Percentiles rank a stretch among this genome's conserved stretches.
Conservation (phyloP, 75 land plant genomes). For the Picea glauca region DNA sequence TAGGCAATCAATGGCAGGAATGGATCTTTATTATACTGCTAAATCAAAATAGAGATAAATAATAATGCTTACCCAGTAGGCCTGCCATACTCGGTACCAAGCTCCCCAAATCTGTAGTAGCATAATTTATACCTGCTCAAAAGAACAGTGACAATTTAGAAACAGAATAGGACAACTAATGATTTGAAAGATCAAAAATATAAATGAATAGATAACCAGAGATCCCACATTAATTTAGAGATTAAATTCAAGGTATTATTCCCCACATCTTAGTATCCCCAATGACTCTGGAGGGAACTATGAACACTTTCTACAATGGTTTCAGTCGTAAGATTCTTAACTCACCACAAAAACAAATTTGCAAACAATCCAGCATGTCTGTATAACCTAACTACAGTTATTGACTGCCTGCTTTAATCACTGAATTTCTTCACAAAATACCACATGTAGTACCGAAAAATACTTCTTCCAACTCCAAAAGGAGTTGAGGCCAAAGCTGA, state of each 20-base stretch:
- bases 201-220: background rate
- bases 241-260: background rate
- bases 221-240: background rate
- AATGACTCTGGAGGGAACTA: background rate
- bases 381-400: too few relatives aligned
- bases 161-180: background rate
- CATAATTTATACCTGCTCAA: constrained; percentile 88
- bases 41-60: background rate
- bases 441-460: too few relatives aligned
- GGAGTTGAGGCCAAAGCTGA: too few relatives aligned
- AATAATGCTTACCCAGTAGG: constrained; percentile 79
- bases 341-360: too few relatives aligned
- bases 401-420: too few relatives aligned
- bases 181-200: background rate
- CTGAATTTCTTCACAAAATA: too few relatives aligned
- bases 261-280: background rate
- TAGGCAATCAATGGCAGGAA: background rate
- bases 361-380: too few relatives aligned
- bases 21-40: background rate
- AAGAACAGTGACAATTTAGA: background rate
- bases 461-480: too few relatives aligned
- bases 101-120: constrained; percentile 96
- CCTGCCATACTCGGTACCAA: constrained; percentile 82
- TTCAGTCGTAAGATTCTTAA: too few relatives aligned
- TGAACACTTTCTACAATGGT: too few relatives aligned